These are phyloP conservation scores for Candida ficus DNA, from an alignment of 805 yeast genomes.

Conservation along the genomic window DNA sequence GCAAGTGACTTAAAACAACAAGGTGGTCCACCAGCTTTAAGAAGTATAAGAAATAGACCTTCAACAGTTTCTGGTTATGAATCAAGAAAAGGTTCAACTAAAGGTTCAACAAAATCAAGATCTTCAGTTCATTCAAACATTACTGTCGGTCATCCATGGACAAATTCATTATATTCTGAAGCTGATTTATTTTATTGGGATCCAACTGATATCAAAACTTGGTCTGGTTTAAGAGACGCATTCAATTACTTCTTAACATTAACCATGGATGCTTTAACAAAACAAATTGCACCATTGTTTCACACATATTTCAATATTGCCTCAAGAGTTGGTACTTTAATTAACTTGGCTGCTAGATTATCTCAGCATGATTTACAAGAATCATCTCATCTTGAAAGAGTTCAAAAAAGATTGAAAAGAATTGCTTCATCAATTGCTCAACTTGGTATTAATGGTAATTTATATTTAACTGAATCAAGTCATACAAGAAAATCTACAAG, in stretches of 20 bases:
- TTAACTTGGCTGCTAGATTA: conserved; percentile 52
- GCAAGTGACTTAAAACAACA: conserved; percentile 19
- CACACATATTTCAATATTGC: conserved; percentile 47
- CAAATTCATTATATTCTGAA: conserved; percentile 22
- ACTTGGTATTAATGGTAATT: conserved; percentile 57
- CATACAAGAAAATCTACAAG: conserved; percentile 17
- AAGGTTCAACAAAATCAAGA: conserved; percentile 13
- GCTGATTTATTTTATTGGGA: conserved; percentile 52
- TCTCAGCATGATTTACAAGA: conserved; percentile 44
- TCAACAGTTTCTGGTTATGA: conserved; percentile 13
- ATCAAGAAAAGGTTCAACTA: conserved; percentile 10
- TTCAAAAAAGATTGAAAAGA: conserved; percentile 45
- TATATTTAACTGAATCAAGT: conserved; percentile 39
- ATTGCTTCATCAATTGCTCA: conserved; percentile 54
- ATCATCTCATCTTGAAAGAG: conserved; percentile 40
- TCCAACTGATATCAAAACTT: conserved; percentile 51
- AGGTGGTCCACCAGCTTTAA: conserved; percentile 1
- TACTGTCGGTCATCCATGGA: conserved; percentile 24
- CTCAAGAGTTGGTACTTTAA: conserved; percentile 45
- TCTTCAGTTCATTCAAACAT: conserved; percentile 15
- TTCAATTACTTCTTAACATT: conserved; percentile 44
- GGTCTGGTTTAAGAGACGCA: conserved; percentile 51
- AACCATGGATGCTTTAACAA: conserved; percentile 45
- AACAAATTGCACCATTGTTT: conserved; percentile 47
- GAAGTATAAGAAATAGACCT: conserved; percentile 15